Base-by-base conservation (phyloP, 306 rosid species). In the Castanopsis chinensis region DNA sequence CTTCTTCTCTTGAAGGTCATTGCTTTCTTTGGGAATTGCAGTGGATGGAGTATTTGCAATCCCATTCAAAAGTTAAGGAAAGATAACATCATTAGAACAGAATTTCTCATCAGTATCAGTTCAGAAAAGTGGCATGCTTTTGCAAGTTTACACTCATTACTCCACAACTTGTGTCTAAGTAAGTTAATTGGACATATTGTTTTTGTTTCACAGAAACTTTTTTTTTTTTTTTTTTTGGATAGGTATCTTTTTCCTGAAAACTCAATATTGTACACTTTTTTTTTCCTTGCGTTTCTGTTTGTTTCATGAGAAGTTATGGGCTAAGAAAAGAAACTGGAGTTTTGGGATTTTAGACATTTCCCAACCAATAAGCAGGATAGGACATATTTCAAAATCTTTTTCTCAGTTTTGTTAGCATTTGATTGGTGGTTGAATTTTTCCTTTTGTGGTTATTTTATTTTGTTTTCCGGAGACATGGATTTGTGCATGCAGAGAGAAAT, bases 41-140 rank as follows among this genome's bases (percentile, higher is more conserved):
- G 37, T 35, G 19, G 63, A 32, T 68, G 71, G 41, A 27, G 18
- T 79, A 83, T 83, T 92, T 76, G 78, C 45, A 69, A 93, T 91
- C 75, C 98, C 95, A 84, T 90, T 91, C 75, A 89, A 79, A 72
- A 93, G 83, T 73, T 91, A 89, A 87, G 90, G 87, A 79, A 87
- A 84, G 37, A 90, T 90, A 45, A 78, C 86, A 72, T 90, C 95
- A 83, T 86, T 90, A 54, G 98, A 93, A 74, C 76, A 71, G 81
- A 93, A 93, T 65, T 80, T 86, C 75, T 88, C 75, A 71, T 79
- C 84, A 93, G 84, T 97, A 91, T 93, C 80, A 82, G 83, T 75
- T 93, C 95, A 68, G 90, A 90, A 83, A 82, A 77, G 25, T 82
- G 88, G 49, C 89, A 89, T 59, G 95, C 98, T 57, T 85, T 88